Evolutionary conservation across 2,329 filamentous ascomycete species (phyloP), one percentile per base, ranked within the genome.

Genomic region (Aspergillus sojae): DNA sequence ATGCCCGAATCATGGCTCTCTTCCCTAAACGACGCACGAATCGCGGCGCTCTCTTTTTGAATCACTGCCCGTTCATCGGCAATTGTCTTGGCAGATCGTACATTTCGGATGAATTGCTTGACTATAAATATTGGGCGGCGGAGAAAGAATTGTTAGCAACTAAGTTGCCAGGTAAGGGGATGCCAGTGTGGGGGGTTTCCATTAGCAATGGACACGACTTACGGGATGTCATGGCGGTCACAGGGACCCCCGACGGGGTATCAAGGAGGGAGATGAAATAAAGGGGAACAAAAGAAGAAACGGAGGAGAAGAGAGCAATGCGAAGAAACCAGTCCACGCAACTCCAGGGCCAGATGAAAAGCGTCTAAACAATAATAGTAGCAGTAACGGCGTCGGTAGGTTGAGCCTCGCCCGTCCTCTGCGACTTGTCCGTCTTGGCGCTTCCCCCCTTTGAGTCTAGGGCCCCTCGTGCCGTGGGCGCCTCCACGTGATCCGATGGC

Each of bases 51-150:
- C 83, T 99, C 95, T 81, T 99, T 99, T 76, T 98, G 95, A 68
- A 99, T 96, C 62, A 99, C 95, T 58, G 95, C 94, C 77, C 95
- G 89, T 84, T 99, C 95, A 81, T 99, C 95, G 78, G 96, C 96
- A 77, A 99, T 97, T 41, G 95, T 99, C 84, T 99, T 99, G 65
- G 95, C 93, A 66, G 95, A 94, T 78, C 95, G 93, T 77, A 99
- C 95, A 82, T 97, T 98, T 78, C 95, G 94, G 81, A 99, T 99
- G 83, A 99, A 99, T 83, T 98, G 95, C 84, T 99, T 99, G 79
- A 99, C 95, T 98, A 76, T 59, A 76, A 58, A 62, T 41, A 19
- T 26, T 43, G 30, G 57, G 55, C 54, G 53, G 57, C 60, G 65
- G 34, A n/a, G 53, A 45, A 45, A 32, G 41, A 57, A 58, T 54